Conservation (phyloP, 371 early-diverging fungal species). For the Furculomyces boomerangus region DNA sequence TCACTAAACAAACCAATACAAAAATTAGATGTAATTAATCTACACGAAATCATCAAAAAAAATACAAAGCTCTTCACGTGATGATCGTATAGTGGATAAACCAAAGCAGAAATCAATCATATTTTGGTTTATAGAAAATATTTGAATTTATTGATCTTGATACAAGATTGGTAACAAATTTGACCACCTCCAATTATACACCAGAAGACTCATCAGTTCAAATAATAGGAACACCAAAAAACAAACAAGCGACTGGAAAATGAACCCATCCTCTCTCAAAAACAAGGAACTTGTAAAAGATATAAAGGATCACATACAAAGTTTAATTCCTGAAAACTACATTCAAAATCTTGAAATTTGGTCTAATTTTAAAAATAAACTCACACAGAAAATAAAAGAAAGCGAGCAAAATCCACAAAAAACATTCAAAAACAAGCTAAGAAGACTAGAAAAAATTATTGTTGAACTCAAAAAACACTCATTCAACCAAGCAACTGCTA, state of each 20-base stretch:
- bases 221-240: not conserved
- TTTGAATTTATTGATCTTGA: not conserved
- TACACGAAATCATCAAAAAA: not conserved
- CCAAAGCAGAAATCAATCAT: not conserved
- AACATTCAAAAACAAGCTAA: too few species aligned
- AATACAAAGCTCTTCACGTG: not conserved
- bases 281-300: too few species aligned
- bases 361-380: too few species aligned
- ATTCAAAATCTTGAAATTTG: too few species aligned
- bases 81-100: not conserved
- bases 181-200: not conserved
- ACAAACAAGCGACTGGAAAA: not conserved
- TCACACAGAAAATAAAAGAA: too few species aligned
- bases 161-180: not conserved
- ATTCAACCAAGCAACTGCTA: too few species aligned
- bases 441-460: too few species aligned
- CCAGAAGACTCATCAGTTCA: not conserved
- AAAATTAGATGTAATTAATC: not conserved
- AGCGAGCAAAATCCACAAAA: too few species aligned
- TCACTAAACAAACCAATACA: not conserved
- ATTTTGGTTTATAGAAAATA: not conserved
- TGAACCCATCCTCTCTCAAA: not conserved
- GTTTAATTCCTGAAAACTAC: too few species aligned
- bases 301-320: too few species aligned
- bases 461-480: too few species aligned